A percentile compares a stretch with the other conserved stretches of the same genome.
These are phyloP conservation scores for Handroanthus guayacan DNA, from an alignment of 257 asterid species.

Conservation along the genomic window DNA sequence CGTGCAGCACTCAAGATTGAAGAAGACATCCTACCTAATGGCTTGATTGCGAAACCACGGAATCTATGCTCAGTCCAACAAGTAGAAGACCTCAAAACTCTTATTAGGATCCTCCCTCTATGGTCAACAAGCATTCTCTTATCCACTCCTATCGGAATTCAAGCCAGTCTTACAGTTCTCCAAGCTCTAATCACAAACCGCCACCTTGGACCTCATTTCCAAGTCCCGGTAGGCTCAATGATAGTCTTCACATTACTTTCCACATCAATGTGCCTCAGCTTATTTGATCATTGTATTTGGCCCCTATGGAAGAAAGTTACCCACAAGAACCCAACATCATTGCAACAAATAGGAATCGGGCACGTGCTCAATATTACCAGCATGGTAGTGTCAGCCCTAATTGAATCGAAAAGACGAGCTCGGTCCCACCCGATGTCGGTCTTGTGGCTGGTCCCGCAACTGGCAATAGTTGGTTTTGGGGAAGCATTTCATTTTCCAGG, in stretches of 20 bases:
- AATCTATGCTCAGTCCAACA: conserved; percentile 51
- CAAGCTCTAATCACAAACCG: conserved; percentile 55
- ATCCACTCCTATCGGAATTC: conserved; percentile 48
- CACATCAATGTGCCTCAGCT: conserved; percentile 30
- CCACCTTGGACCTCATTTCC: conserved; percentile 40
- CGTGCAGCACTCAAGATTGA: conserved; percentile 47
- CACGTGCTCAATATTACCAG: conserved; percentile 50
- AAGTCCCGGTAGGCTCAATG: conserved; percentile 50
- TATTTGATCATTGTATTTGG: conserved; percentile 31
- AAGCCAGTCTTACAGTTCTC: conserved; percentile 45
- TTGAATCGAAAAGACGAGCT: conserved; percentile 47
- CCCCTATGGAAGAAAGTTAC: conserved; percentile 34
- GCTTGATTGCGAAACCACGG: conserved; percentile 43
- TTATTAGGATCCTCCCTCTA: conserved; percentile 48
- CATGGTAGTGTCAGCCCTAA: conserved; percentile 60
- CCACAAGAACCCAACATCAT: conserved; percentile 18
- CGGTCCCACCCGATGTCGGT: conserved; percentile 39
- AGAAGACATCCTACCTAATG: conserved; percentile 42
- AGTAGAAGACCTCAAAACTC: conserved; percentile 53
- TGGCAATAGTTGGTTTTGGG: conserved; percentile 53
- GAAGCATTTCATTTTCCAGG: conserved; percentile 63
- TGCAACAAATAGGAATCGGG: conserved; percentile 50
- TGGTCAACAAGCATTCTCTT: conserved; percentile 57
- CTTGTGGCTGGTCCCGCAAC: conserved; percentile 62
- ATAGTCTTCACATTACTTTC: conserved; percentile 42